Conservation (phyloP, 208 protist species). For the Borovskyia barvae region DNA sequence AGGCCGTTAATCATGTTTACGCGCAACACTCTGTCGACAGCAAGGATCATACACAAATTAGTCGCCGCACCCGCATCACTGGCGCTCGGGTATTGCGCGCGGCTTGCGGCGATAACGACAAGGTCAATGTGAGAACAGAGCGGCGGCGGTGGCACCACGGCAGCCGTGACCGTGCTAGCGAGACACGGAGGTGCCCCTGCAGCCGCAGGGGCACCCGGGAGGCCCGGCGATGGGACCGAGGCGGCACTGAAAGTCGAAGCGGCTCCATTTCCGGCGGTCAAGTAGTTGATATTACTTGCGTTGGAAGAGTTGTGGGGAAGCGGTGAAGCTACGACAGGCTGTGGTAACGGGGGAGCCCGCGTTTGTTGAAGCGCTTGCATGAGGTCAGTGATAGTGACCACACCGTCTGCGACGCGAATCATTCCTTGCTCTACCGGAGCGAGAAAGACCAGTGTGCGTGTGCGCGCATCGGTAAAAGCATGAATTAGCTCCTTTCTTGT, state of each 20-base stretch:
- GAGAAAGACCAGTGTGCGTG: constrained; percentile 58
- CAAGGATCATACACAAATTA: constrained; percentile 61
- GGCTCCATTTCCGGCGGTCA: not conserved
- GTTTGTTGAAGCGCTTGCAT: constrained; percentile 13
- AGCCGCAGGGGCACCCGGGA: not conserved
- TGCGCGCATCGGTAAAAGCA: constrained; percentile 38
- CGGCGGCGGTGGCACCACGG: constrained; percentile 13
- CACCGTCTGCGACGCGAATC: constrained; percentile 69
- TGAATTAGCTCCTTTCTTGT: constrained; percentile 81
- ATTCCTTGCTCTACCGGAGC: constrained; percentile 36
- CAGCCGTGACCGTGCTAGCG: not conserved
- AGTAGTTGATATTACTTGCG: no score
- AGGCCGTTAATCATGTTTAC: constrained; percentile 47
- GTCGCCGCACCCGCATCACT: constrained; percentile 45
- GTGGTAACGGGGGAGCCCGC: not conserved
- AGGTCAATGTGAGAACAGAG: constrained; percentile 44
- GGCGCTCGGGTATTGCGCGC: constrained; percentile 27
- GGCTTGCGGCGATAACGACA: constrained; percentile 54
- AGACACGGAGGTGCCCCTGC: not conserved
- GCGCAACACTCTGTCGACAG: constrained; percentile 67
- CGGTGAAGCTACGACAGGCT: not conserved
- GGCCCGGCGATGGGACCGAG: not conserved
- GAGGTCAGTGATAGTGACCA: constrained; percentile 51
- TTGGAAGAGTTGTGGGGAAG: not conserved
- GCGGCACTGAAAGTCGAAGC: not conserved